A percentile compares a stretch with the other conserved stretches of the same genome.
Evolutionary conservation across 257 asterid genomes (phyloP).

Genomic region (Cruciata laevipes): DNA sequence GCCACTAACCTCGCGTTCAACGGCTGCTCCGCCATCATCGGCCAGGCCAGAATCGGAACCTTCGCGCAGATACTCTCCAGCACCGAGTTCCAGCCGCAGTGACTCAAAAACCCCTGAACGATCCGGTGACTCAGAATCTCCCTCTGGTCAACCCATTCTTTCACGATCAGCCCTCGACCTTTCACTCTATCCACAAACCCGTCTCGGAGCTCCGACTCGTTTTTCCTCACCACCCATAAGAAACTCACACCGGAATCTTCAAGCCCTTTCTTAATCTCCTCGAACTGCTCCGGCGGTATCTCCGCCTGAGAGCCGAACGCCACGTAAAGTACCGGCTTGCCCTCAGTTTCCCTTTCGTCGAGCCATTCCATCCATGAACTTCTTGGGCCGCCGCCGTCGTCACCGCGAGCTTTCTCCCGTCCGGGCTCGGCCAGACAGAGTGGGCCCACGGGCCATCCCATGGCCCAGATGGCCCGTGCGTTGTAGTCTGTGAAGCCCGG

Average conservation of each 20-base stretch:
- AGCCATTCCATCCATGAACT: conserved; percentile 54
- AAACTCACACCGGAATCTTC: conserved; percentile 39
- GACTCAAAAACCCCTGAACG: conserved; percentile 57
- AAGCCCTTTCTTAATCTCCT: conserved; percentile 46
- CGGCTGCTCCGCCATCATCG: conserved; percentile 74
- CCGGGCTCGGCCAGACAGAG: conserved; percentile 34
- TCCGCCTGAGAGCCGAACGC: conserved; percentile 79
- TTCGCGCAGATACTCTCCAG: conserved; percentile 59
- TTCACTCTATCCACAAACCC: conserved; percentile 29
- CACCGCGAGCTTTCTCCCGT: background rate
- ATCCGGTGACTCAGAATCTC: conserved; percentile 40
- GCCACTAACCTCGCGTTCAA: conserved; percentile 53
- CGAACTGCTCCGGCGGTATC: conserved; percentile 34
- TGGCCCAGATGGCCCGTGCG: conserved; percentile 12
- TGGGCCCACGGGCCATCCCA: conserved; percentile 49
- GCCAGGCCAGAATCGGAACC: conserved; percentile 77
- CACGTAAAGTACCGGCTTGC: conserved; percentile 40
- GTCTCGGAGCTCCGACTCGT: background rate
- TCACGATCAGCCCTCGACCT: conserved; percentile 47
- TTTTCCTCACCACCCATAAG: conserved; percentile 51
- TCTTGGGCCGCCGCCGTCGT: background rate
- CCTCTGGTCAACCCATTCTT: conserved; percentile 68
- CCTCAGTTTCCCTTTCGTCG: conserved; percentile 27
- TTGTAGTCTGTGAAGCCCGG: conserved; percentile 20
- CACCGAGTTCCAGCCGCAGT: conserved; percentile 76